A percentile compares a stretch with the other conserved stretches of the same genome.
Evolutionary conservation across 371 early-diverging fungal genomes (phyloP).

Genomic region (Lichtheimia ramosa): DNA sequence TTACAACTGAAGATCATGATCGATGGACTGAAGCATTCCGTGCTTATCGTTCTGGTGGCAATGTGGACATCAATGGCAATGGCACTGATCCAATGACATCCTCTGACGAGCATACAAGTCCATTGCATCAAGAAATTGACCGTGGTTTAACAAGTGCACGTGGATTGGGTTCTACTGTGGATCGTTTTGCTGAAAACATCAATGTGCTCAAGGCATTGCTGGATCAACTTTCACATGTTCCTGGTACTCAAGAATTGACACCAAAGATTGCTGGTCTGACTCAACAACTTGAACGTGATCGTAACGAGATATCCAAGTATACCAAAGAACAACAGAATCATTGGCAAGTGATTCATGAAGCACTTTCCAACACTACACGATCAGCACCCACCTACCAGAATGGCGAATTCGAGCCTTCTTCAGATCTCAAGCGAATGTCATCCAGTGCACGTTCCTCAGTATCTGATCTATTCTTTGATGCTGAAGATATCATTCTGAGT

Average conservation of each 20-base stretch:
- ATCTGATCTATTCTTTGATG: conserved; percentile 63
- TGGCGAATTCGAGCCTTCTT: background rate
- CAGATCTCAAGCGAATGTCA: background rate
- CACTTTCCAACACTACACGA: background rate
- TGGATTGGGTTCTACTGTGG: conserved; percentile 5
- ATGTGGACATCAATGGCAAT: conserved; percentile 4
- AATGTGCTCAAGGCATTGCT: conserved; percentile 12
- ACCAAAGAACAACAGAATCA: conserved; percentile 14
- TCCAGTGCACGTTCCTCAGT: conserved; percentile 17
- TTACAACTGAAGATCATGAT: conserved; percentile 66
- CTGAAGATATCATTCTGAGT: conserved; percentile 49
- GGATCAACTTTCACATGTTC: conserved; percentile 8
- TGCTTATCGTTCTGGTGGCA: conserved; percentile 12
- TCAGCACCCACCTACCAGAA: background rate
- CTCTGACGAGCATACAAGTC: background rate
- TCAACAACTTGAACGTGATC: conserved; percentile 9
- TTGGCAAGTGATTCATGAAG: conserved; percentile 13
- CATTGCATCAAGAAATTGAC: conserved; percentile 2
- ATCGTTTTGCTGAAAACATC: conserved; percentile 9
- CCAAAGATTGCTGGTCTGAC: conserved; percentile 1
- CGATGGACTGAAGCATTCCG: conserved; percentile 60
- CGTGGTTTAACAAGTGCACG: conserved; percentile 8
- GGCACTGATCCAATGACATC: background rate
- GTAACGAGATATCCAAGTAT: background rate
- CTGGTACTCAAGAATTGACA: conserved; percentile 8